Percentiles rank a stretch among this genome's conserved stretches.
phyloP scores from a whole-genome alignment of 2,329 filamentous ascomycete species.

The Tothia fuscella region DNA sequence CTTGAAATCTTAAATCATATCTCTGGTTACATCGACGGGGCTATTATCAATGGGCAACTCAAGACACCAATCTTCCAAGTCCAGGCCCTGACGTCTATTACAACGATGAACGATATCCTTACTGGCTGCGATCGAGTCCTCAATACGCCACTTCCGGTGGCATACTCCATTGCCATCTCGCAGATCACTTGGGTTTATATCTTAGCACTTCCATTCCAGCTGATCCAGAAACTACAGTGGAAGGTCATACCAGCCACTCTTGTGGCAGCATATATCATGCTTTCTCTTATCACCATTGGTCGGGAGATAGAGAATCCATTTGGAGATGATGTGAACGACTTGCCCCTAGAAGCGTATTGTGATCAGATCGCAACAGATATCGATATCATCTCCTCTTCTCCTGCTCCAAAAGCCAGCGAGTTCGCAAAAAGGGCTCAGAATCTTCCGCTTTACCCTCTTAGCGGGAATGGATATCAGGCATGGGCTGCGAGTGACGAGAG shows the following conservation, averaged over 20 bases:
- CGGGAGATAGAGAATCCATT: conserved; percentile 80
- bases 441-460: conserved; percentile 47
- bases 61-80: conserved; percentile 48
- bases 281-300: conserved; percentile 64
- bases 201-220: conserved; percentile 69
- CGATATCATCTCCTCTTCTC: conserved; percentile 55
- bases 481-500: conserved; percentile 27
- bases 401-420: conserved; percentile 38
- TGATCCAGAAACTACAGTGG: conserved; percentile 52
- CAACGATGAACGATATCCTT: conserved; percentile 59
- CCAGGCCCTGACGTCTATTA: conserved; percentile 29
- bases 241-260: conserved; percentile 62
- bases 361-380: conserved; percentile 62
- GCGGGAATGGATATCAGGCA: conserved; percentile 25
- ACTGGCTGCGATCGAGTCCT: conserved; percentile 66
- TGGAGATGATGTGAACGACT: conserved; percentile 70
- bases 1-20: conserved; percentile 69
- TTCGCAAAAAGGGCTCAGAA: conserved; percentile 40
- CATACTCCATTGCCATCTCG: conserved; percentile 72
- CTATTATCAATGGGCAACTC: conserved; percentile 45
- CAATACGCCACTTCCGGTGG: conserved; percentile 69
- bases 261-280: conserved; percentile 67
- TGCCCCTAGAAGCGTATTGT: conserved; percentile 66
- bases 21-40: conserved; percentile 51
- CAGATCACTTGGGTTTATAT: conserved; percentile 84